Percentiles rank a stretch among this genome's conserved stretches.
Evolutionary conservation across 306 rosid species (phyloP).

Genomic region (Ormosia semicastrata): DNA sequence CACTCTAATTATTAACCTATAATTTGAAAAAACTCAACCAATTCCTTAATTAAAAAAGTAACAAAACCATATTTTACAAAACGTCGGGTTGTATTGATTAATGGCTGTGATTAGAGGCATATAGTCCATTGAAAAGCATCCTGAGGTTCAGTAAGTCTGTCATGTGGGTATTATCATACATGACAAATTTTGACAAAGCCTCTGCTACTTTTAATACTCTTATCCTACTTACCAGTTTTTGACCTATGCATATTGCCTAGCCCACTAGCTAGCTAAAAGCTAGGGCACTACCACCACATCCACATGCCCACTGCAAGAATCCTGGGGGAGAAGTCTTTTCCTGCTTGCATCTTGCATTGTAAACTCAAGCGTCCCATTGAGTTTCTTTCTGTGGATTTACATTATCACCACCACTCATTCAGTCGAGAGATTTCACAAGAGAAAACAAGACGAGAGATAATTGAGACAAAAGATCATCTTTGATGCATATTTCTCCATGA

Average conservation of each 20-base stretch:
- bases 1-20: background rate
- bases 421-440: background rate
- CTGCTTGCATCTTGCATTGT: conserved; percentile 17
- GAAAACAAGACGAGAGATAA: background rate
- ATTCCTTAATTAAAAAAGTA: background rate
- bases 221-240: background rate
- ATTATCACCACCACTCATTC: background rate
- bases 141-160: background rate
- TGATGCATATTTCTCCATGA: background rate
- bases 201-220: background rate
- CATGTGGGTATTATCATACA: background rate
- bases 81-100: background rate
- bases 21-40: no score
- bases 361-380: conserved; percentile 20
- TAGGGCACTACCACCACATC: background rate
- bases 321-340: conserved; percentile 24
- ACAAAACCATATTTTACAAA: background rate
- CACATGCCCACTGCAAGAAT: background rate
- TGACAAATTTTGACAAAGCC: background rate
- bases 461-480: background rate
- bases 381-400: background rate
- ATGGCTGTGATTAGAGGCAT: background rate
- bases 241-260: background rate
- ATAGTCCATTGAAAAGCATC: background rate
- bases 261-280: background rate